phyloP scores from a whole-genome alignment of 2,329 filamentous ascomycete species.

The Fusarium chaquense region DNA sequence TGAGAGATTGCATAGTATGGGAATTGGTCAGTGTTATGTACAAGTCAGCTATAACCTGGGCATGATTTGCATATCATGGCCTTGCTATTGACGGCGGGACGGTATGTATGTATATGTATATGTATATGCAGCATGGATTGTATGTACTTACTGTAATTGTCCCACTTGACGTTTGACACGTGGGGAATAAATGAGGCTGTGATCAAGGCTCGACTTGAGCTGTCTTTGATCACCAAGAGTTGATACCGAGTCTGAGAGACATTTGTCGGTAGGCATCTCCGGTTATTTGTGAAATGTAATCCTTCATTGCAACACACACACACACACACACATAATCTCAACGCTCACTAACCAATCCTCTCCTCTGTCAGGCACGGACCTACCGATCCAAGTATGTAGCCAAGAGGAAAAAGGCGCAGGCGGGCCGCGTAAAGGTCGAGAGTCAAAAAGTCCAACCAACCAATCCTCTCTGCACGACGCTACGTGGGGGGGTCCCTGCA shows the following conservation, averaged over 20 bases:
- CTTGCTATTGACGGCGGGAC: conserved; percentile 17
- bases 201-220: neutral
- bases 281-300: neutral
- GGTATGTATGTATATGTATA: neutral
- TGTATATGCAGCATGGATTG: conserved; percentile 25
- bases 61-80: conserved; percentile 33
- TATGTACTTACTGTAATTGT: conserved; percentile 5
- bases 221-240: neutral
- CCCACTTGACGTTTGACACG: conserved; percentile 41
- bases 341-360: neutral
- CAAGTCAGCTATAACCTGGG: conserved; percentile 11
- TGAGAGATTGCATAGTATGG: neutral
- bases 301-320: neutral
- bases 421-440: neutral
- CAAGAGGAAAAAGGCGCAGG: conserved; percentile 1
- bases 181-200: conserved; percentile 8
- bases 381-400: neutral
- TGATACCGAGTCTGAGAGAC: neutral
- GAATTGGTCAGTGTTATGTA: conserved; percentile 6
- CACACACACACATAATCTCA: neutral
- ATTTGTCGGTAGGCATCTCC: neutral
- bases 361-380: conserved; percentile 7
- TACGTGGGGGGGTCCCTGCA: conserved; percentile 32
- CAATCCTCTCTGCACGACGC: conserved; percentile 9
- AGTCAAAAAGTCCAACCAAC: conserved; percentile 10